A percentile compares a stretch with the other conserved stretches of the same genome.
Conservation (phyloP, 352 stramenopile species). For the Elongisporangium prolatum region DNA sequence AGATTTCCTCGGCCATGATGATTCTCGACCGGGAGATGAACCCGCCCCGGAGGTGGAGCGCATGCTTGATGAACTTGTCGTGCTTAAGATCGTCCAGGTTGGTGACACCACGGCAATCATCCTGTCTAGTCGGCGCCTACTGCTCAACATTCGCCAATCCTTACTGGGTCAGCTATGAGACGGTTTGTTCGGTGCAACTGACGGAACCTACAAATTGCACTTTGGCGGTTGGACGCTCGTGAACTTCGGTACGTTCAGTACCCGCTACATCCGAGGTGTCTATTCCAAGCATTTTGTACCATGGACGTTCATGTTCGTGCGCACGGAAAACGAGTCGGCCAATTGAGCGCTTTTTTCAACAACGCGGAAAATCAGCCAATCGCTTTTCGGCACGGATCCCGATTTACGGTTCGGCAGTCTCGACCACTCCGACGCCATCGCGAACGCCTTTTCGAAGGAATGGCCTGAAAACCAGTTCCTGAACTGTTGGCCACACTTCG, state of each 20-base stretch:
- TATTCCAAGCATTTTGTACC: conserved; percentile 14
- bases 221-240: conserved; percentile 10
- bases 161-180: conserved; percentile 3
- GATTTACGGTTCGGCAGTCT: conserved; percentile 10
- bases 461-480: conserved; percentile 10
- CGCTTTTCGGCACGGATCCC: conserved; percentile 5
- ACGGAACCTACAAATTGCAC: conserved; percentile 13
- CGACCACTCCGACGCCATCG: conserved; percentile 9
- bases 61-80: too few relatives aligned
- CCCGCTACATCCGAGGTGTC: background rate
- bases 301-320: conserved; percentile 12
- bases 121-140: conserved; percentile 2
- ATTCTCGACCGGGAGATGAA: too few relatives aligned
- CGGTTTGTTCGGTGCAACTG: conserved; percentile 10
- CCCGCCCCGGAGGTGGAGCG: too few relatives aligned
- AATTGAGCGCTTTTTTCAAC: conserved; percentile 9
- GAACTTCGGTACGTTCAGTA: conserved; percentile 4
- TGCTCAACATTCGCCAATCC: conserved; percentile 5
- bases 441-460: conserved; percentile 5
- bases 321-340: conserved; percentile 7
- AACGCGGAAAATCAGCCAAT: background rate
- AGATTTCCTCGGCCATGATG: too few relatives aligned
- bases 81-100: too few relatives aligned
- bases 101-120: conserved; percentile 5
- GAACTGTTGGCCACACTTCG: conserved; percentile 11